These are phyloP conservation scores for Myxozyma mucilagina DNA, from an alignment of 805 yeast species.

Conservation along the genomic window DNA sequence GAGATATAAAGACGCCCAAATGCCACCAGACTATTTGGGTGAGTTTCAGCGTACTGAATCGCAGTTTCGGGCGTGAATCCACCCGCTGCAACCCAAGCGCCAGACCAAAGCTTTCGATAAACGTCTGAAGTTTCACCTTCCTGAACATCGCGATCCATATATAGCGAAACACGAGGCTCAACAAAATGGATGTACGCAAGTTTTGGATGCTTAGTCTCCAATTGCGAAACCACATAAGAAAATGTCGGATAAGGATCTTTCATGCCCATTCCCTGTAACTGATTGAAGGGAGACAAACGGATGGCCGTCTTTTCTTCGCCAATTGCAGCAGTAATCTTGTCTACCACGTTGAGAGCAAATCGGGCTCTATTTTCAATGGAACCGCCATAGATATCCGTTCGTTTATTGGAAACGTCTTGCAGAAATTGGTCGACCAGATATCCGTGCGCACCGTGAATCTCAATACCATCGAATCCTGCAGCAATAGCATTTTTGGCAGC, in stretches of 20 bases:
- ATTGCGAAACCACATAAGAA: slow-evolving; percentile 22
- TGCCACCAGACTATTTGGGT: slow-evolving; percentile 39
- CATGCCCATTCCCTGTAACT: slow-evolving; percentile 38
- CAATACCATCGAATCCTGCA: slow-evolving; percentile 64
- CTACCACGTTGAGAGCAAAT: slow-evolving; percentile 54
- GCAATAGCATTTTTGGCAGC: slow-evolving; percentile 57
- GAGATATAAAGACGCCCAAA: slow-evolving; percentile 54
- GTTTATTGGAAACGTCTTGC: slow-evolving; percentile 47
- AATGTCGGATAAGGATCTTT: slow-evolving; percentile 22
- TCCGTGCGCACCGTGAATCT: slow-evolving; percentile 66
- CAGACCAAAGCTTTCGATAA: slow-evolving; percentile 23
- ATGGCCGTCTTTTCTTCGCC: slow-evolving; percentile 48
- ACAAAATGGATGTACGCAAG: slow-evolving; percentile 49
- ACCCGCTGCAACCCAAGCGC: slow-evolving; percentile 33
- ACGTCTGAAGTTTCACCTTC: slow-evolving; percentile 24
- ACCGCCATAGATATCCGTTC: slow-evolving; percentile 66
- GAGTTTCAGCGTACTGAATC: slow-evolving; percentile 18
- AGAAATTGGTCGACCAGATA: slow-evolving; percentile 52
- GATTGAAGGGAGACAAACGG: slow-evolving; percentile 46
- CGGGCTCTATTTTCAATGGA: slow-evolving; percentile 57
- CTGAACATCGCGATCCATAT: slow-evolving; percentile 19
- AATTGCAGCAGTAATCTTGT: slow-evolving; percentile 51
- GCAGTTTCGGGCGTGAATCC: slow-evolving; percentile 27
- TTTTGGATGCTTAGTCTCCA: slow-evolving; percentile 44
- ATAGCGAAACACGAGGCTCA: slow-evolving; percentile 48